A percentile compares a stretch with the other conserved stretches of the same genome.
These are phyloP conservation scores for Wickerhamiella hasegawae DNA, from an alignment of 805 yeast species.

Conservation along the genomic window DNA sequence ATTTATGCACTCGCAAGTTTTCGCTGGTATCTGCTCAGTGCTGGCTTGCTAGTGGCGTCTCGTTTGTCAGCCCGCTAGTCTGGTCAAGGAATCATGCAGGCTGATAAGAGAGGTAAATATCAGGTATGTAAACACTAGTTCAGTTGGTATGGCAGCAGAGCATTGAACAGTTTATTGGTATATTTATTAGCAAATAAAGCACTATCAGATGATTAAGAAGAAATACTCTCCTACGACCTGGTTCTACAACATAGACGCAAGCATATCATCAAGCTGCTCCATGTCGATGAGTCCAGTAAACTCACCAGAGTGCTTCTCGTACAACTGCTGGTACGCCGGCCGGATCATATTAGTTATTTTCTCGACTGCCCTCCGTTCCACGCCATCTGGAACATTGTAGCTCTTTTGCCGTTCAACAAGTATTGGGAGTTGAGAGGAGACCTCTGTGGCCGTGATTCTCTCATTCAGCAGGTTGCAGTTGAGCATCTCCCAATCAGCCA, in stretches of 20 bases:
- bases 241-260: slow-evolving; percentile 18
- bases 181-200: too few species aligned
- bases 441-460: slow-evolving; percentile 51
- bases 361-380: slow-evolving; percentile 43
- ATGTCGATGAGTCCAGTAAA: slow-evolving; percentile 52
- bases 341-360: slow-evolving; percentile 54
- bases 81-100: too few species aligned
- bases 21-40: too few species aligned
- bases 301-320: slow-evolving; percentile 63
- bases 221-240: too few species aligned
- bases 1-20: too few species aligned
- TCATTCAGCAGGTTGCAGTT: slow-evolving; percentile 68
- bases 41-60: too few species aligned
- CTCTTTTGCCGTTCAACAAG: slow-evolving; percentile 49
- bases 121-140: too few species aligned
- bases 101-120: too few species aligned
- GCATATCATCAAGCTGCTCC: slow-evolving; percentile 24
- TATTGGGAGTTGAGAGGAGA: slow-evolving; percentile 71
- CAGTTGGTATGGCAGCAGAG: too few species aligned
- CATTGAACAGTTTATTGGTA: too few species aligned
- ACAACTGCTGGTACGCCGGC: slow-evolving; percentile 74
- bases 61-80: too few species aligned
- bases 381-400: slow-evolving; percentile 49
- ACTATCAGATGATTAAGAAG: too few species aligned
- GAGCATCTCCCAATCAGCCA: slow-evolving; percentile 59